Evolutionary conservation across 2,329 filamentous ascomycete species (phyloP), one percentile per base, ranked within the genome.

Genomic region (Nannizziopsis arthrosporioides): DNA sequence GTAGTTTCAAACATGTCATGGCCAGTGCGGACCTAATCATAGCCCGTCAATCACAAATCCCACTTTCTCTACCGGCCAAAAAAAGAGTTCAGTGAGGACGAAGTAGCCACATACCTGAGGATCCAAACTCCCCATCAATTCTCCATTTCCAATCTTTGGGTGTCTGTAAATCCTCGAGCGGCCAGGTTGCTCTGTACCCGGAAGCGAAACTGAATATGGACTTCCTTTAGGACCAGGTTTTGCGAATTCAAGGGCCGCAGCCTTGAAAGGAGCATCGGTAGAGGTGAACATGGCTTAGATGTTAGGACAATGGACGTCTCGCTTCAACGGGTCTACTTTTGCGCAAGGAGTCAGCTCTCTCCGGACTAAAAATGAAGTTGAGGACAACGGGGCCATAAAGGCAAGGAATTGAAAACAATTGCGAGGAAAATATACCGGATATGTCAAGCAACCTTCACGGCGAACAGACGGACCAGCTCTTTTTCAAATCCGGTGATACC

Each of bases 101-200:
- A n/a, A n/a, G n/a, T n/a, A n/a, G n/a, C n/a, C n/a, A 58, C 61
- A 48, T 61, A 82, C 68, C 44, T 78, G 67, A 14, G 87, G 84
- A 61, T 92, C 83, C 54, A 85, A 71, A 5, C 83, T 82, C 59
- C 77, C 74, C 37, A 94, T 68, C 49, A 93, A 73, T 51, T 77
- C 78, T 14, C 51, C 49, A 67, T 94, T 81, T 50, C 75, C 74
- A 61, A 82, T 82, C 54, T 78, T 78, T 79, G 82, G 93, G 67
- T 94, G 83, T 53, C 92, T 80, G 68, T 96, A 96, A 54, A 93
- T 69, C 41, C 79, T 70, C 43, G 76, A 84, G 56, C 88, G 81
- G 51, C 81, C 84, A 42, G 85, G 80, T 52, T 74, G 72, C 66
- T 85, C 78, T 41, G 83, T 82, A 53, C 84, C 84, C 0, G 87